Evolutionary conservation across 1,139 yeast species (phyloP).

Genomic region (Geotrichum siamense): DNA sequence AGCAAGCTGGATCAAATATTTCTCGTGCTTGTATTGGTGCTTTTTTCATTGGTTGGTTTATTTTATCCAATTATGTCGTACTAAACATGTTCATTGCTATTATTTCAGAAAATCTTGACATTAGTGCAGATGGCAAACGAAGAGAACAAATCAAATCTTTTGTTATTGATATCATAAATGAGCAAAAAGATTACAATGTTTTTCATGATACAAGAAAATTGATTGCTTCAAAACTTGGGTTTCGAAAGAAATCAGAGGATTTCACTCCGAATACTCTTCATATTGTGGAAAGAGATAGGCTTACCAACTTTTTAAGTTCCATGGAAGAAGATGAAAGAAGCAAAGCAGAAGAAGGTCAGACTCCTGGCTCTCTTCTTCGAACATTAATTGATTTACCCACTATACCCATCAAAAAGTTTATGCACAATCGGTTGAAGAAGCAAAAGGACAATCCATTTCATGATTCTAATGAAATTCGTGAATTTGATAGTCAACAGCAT

Average conservation of each 20-base stretch:
- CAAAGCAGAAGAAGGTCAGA: constrained; percentile 6
- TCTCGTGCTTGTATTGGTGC: constrained; percentile 40
- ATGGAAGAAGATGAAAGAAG: neutral
- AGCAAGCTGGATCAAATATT: constrained; percentile 25
- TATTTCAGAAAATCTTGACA: constrained; percentile 73
- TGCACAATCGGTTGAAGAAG: constrained; percentile 33
- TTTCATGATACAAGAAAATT: constrained; percentile 5
- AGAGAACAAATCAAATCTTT: constrained; percentile 49
- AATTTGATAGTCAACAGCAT: constrained; percentile 5
- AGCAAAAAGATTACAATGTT: constrained; percentile 5
- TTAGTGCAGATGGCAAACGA: constrained; percentile 65
- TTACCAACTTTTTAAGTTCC: constrained; percentile 10
- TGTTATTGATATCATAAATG: constrained; percentile 2
- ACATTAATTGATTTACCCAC: neutral
- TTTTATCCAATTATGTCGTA: constrained; percentile 70
- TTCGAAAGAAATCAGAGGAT: neutral
- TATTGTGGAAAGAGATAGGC: constrained; percentile 5
- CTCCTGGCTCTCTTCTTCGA: constrained; percentile 7
- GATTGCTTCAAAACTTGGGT: neutral
- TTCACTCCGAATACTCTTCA: neutral
- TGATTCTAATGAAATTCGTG: constrained; percentile 7
- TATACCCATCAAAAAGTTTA: neutral
- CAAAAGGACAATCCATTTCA: constrained; percentile 24
- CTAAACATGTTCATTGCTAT: constrained; percentile 89
- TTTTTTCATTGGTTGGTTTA: constrained; percentile 71